Base-by-base conservation (phyloP, 2,329 filamentous ascomycete genomes). In the Annulohypoxylon truncatum region DNA sequence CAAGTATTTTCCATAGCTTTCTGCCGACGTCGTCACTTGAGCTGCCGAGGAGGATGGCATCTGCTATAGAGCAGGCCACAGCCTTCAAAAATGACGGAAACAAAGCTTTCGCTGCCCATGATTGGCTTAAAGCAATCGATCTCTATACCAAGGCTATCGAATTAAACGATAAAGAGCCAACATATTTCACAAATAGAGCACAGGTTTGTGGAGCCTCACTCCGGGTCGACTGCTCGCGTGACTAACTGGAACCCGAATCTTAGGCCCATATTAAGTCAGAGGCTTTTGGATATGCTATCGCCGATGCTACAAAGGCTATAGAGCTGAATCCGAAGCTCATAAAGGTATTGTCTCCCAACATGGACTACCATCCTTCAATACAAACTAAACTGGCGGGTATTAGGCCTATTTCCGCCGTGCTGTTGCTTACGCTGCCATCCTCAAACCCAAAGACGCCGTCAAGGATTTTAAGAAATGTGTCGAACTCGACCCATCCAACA, bases 201-300 rank as follows among this genome's bases (percentile, higher is more conserved):
- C 95, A 97, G 87, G 95, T 97, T 79, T 69, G 86, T 81, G 61
- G 10, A 62, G 6, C 48, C 52, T 44, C 33, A 31, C 48, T 47
- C 22, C 7, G n/a, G 8, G 24, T 22, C 24, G 18, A 44, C 29
- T 51, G 76, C 75, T 82, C 79, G 80, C 78, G 79, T 84, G 81
- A 83, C 84, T 85, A 66, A 86, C 67, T 77, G 83, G 84, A 66
- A 85, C 20, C 77, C 51, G 28, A 22, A 55, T 55, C 20, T 24
- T 59, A 97, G 93, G 93, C 93, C 70, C 87, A 99, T 78, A 95
- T 99, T 80, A 98, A 97, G 82, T 90, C 95, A 38, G 96, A 99
- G 80, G 89, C 95, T 18, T 98, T 94, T 77, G 96, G 96, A 38
- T 97, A 95, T 82, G 94, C 96, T 22, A 91, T 98, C 73, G 85